Conservation (phyloP, 106 monocot species). For the Iris macrosiphon region DNA sequence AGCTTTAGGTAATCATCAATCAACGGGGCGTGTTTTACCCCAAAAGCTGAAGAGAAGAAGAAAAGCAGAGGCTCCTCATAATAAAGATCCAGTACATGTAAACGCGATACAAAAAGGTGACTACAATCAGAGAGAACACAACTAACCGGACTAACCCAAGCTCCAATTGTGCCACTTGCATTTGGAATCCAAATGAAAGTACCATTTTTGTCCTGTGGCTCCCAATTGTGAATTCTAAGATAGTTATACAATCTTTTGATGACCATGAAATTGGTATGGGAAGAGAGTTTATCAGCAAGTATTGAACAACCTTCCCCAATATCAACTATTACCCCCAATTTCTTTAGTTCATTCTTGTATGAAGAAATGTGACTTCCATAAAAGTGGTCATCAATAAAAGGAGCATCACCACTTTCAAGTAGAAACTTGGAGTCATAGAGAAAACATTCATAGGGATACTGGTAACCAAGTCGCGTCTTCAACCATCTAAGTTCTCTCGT, state of each 20-base stretch:
- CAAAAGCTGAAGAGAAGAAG: constrained; percentile 20
- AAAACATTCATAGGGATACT: no score
- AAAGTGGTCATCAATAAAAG: constrained; percentile 36
- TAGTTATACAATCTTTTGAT: constrained; percentile 33
- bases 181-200: constrained; percentile 35
- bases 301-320: neutral
- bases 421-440: no score
- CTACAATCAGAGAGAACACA: constrained; percentile 31
- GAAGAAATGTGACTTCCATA: constrained; percentile 27
- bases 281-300: constrained; percentile 17
- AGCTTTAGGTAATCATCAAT: constrained; percentile 20
- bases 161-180: constrained; percentile 13
- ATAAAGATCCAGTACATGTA: constrained; percentile 30
- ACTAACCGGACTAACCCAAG: constrained; percentile 23
- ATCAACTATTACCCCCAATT: constrained; percentile 34
- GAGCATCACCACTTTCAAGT: constrained; percentile 28
- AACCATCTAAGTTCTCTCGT: no score
- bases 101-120: constrained; percentile 14
- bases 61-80: constrained; percentile 13
- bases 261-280: constrained; percentile 5
- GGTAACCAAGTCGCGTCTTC: no score
- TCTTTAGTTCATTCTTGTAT: constrained; percentile 14
- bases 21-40: constrained; percentile 15
- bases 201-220: constrained; percentile 5
- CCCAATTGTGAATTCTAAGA: constrained; percentile 27